phyloP scores from a whole-genome alignment of 164 flowering plant species.

The Kalanchoe fedtschenkoi region DNA sequence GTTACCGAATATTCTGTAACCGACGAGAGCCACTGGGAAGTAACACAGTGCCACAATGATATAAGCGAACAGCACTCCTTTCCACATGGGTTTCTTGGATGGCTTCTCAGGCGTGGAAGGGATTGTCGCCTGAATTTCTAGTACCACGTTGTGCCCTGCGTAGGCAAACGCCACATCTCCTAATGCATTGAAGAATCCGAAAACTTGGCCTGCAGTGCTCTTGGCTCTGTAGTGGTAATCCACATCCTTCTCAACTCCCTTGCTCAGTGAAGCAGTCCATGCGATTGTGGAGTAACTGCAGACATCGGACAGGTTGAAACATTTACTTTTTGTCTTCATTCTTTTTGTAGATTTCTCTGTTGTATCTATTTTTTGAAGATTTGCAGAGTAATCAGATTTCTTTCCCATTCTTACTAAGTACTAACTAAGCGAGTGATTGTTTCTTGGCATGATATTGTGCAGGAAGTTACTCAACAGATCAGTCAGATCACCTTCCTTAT shows the following conservation, averaged over 20 bases:
- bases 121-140: slow-evolving; percentile 50
- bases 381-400: neutral
- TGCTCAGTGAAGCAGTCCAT: slow-evolving; percentile 32
- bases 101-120: slow-evolving; percentile 50
- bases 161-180: slow-evolving; percentile 51
- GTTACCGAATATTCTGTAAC: slow-evolving; percentile 33
- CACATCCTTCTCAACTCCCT: slow-evolving; percentile 26
- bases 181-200: too few species aligned
- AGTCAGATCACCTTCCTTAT: slow-evolving; percentile 24
- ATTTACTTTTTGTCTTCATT: neutral
- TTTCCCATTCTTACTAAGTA: neutral
- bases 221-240: slow-evolving; percentile 20
- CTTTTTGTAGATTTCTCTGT: neutral
- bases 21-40: slow-evolving; percentile 42
- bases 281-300: slow-evolving; percentile 45
- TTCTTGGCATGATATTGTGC: neutral
- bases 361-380: neutral
- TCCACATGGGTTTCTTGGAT: slow-evolving; percentile 47
- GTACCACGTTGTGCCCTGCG: slow-evolving; percentile 50
- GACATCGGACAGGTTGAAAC: neutral
- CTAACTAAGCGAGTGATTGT: neutral
- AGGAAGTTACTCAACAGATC: neutral
- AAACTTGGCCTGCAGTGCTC: slow-evolving; percentile 20
- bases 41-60: slow-evolving; percentile 43
- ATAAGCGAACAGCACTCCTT: slow-evolving; percentile 40